A percentile compares a stretch with the other conserved stretches of the same genome.
Evolutionary conservation across 2,329 filamentous ascomycete species (phyloP).

Genomic region (Ophiocordyceps camponoti-leonardi): DNA sequence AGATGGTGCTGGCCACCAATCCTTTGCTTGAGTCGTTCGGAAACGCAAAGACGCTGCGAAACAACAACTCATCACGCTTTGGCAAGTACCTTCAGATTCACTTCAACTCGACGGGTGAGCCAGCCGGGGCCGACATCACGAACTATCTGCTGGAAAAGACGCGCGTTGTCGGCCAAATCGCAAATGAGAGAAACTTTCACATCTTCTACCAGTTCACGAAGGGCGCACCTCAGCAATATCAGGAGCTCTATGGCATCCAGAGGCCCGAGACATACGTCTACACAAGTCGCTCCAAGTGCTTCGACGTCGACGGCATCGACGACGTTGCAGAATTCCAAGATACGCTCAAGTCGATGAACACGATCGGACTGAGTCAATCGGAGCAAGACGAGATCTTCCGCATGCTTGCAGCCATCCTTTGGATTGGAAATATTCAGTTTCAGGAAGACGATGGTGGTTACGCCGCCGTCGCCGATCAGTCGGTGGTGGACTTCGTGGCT

Average conservation of each 20-base stretch:
- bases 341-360: conserved; percentile 82
- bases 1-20: conserved; percentile 98
- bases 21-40: conserved; percentile 93
- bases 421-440: conserved; percentile 91
- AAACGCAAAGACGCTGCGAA: conserved; percentile 92
- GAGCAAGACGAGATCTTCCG: conserved; percentile 97
- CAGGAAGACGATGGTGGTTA: conserved; percentile 78
- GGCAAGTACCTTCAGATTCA: conserved; percentile 97
- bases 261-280: conserved; percentile 86
- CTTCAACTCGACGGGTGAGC: conserved; percentile 83
- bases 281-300: conserved; percentile 85
- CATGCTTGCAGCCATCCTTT: conserved; percentile 79
- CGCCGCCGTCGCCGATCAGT: conserved; percentile 71
- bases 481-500: conserved; percentile 84
- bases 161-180: conserved; percentile 85
- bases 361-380: conserved; percentile 72
- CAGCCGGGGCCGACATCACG: conserved; percentile 90
- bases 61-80: conserved; percentile 97
- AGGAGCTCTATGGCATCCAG: conserved; percentile 78
- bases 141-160: conserved; percentile 96
- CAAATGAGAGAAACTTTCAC: conserved; percentile 94
- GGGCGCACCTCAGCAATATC: conserved; percentile 72
- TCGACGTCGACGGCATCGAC: conserved; percentile 86
- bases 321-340: conserved; percentile 79
- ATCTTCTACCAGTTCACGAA: conserved; percentile 99